Evolutionary conservation across 2,329 filamentous ascomycete genomes (phyloP), one percentile per base, ranked within the genome.

Genomic region (Chalaropsis thielavioides): DNA sequence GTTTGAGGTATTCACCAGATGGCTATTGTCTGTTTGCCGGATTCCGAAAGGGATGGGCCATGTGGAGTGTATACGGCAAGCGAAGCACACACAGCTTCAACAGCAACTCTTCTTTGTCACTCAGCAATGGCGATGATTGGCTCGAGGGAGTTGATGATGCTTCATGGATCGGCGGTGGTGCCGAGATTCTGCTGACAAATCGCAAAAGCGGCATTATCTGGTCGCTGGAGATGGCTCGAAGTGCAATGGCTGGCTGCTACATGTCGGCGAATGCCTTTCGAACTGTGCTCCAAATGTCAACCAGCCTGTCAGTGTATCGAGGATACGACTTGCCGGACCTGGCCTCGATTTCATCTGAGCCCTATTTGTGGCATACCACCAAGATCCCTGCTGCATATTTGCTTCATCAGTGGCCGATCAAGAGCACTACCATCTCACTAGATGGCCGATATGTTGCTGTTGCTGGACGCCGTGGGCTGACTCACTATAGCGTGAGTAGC

Each of bases 31-130:
- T 99, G 8, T 96, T 99, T 74, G 91, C 88, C 54, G 94, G 92
- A 1, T 97, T 92, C 72, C 87, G 94, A 71, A 85, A 87, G 66
- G 95, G 94, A 0, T 99, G 94, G 94, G 88, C 89, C 3, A 92
- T 86, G 59, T 99, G 92, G 92, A 97, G 92, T 73, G 94, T 97
- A 44, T 99, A 95, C 74, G 94, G 94, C 41, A 96, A 96, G 74
- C 82, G 87, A 1, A 87, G 91, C 15, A 91, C 88, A 64, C 90
- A 85, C 70, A 96, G 90, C 72, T 97, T 97, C 73, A 80, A 81
- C 6, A 80, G 83, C 13, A 89, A 95, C 70, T 77, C 79, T 31
- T 75, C 77, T 1, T 78, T 90, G 44, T 84, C 86, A 1, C 76
- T 81, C 61, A 76, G 77, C 6, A 92, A 94, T 71, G 82, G 81